Evolutionary conservation across 352 stramenopile species (phyloP), one percentile per base, ranked within the genome.

Genomic region (Phytopythium cucurbitacearum): DNA sequence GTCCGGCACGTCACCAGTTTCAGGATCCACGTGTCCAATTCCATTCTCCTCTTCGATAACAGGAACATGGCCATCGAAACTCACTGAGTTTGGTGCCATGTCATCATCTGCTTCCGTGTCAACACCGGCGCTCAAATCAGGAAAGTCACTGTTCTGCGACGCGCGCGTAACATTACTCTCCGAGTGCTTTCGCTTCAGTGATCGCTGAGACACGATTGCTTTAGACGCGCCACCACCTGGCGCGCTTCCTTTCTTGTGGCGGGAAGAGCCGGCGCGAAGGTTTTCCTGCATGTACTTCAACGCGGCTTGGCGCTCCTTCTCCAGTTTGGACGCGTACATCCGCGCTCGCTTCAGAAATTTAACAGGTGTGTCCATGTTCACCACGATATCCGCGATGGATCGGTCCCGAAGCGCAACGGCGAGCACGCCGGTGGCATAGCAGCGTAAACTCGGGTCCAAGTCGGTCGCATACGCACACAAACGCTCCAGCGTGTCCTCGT

Each of bases 201-300:
- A 64, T 12, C 68, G 46, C 48, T 73, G 68, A 7, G 64, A 48
- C 7, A 56, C 60, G 0, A 48, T 49, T 2, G 58, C 52, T 37
- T 73, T 73, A 0, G 39, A 53, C 2, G 48, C 15, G 11, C 53
- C 61, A 43, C 39, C 49, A 0, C 60, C 53, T 8, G 42, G 64
- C 46, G 51, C 40, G 8, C 34, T 51, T 8, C 43, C 50, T n/a
- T 79, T 71, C 49, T 76, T 77, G 28, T 76, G 59, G 6, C 67
- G 66, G 35, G 57, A 57, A 2, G 53, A 51, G 28, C 62, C 64
- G 44, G 64, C 65, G 9, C 73, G 69, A 15, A 87, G 43, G 40
- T 83, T 70, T 7, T 91, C 80, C 35, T 87, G 73, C 47, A 94
- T 94, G 47, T 90, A 94, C 44, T 85, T 87, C 34, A 87, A 62